Evolutionary conservation across 2,329 filamentous ascomycete species (phyloP).

Genomic region (Penicillium brasilianum): DNA sequence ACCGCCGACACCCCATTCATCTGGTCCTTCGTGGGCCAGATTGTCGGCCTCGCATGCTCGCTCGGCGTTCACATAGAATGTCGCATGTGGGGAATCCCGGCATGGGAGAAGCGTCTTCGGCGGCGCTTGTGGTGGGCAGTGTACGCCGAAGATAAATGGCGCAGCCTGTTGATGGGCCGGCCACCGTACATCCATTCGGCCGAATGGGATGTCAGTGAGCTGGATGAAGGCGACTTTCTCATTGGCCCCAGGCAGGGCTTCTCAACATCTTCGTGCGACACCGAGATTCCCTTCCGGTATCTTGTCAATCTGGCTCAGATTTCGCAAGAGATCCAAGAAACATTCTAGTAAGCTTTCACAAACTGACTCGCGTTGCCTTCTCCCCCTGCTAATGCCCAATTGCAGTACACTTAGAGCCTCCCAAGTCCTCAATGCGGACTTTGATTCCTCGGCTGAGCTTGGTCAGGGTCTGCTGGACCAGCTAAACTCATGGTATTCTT

Average conservation of each 20-base stretch:
- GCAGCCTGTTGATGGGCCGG: conserved; percentile 42
- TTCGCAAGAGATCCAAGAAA: conserved; percentile 39
- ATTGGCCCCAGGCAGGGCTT: conserved; percentile 26
- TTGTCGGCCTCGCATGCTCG: conserved; percentile 41
- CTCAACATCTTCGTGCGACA: conserved; percentile 26
- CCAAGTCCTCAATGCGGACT: conserved; percentile 35
- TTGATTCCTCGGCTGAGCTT: conserved; percentile 36
- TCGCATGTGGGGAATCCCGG: conserved; percentile 44
- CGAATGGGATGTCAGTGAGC: conserved; percentile 43
- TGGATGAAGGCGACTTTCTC: conserved; percentile 38
- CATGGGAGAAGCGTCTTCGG: conserved; percentile 45
- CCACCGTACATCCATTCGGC: conserved; percentile 42
- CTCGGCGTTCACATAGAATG: conserved; percentile 47
- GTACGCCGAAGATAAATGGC: conserved; percentile 48
- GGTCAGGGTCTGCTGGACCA: conserved; percentile 36
- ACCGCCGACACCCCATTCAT: conserved; percentile 41
- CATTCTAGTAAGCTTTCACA: conserved; percentile 36
- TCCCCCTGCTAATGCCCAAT: not conserved
- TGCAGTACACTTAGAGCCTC: conserved; percentile 38
- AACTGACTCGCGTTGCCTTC: not conserved
- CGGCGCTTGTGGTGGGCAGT: conserved; percentile 49
- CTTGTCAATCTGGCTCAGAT: conserved; percentile 36
- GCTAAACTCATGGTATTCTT: conserved; percentile 39
- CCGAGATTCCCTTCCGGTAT: conserved; percentile 36
- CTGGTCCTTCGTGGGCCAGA: conserved; percentile 46